Evolutionary conservation across 2,329 filamentous ascomycete species (phyloP).

Genomic region (Penicillium sp.): DNA sequence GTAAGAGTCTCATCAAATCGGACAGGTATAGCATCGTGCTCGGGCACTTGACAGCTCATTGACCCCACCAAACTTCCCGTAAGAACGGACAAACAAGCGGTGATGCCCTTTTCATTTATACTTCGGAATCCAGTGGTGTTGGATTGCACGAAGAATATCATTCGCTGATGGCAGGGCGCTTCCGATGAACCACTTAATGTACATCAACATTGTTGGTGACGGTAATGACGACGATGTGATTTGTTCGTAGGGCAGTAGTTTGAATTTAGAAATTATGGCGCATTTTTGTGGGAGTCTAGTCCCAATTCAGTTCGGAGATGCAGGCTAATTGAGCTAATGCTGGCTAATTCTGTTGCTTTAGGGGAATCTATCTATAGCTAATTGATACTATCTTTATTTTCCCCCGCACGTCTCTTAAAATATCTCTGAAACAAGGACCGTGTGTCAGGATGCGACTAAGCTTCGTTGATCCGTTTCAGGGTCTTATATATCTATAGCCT

Average conservation of each 20-base stretch:
- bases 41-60: neutral
- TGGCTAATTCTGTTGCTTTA: conserved; percentile 23
- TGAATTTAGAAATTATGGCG: conserved; percentile 10
- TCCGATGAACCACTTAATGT: conserved; percentile 12
- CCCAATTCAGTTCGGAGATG: neutral
- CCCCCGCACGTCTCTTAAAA: conserved; percentile 12
- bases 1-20: neutral
- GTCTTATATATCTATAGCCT: conserved; percentile 17
- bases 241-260: neutral
- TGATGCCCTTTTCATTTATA: conserved; percentile 3
- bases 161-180: conserved; percentile 12
- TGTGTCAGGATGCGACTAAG: conserved; percentile 16
- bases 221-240: conserved; percentile 2
- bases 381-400: conserved; percentile 24
- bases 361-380: conserved; percentile 24
- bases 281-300: conserved; percentile 1
- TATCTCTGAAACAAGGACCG: conserved; percentile 24
- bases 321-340: conserved; percentile 8
- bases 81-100: neutral
- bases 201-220: conserved; percentile 14
- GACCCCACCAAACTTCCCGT: neutral
- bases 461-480: conserved; percentile 11
- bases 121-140: neutral
- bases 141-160: neutral
- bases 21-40: neutral